Evolutionary conservation across 805 yeast genomes (phyloP).

Genomic region (Priceomyces carsonii): DNA sequence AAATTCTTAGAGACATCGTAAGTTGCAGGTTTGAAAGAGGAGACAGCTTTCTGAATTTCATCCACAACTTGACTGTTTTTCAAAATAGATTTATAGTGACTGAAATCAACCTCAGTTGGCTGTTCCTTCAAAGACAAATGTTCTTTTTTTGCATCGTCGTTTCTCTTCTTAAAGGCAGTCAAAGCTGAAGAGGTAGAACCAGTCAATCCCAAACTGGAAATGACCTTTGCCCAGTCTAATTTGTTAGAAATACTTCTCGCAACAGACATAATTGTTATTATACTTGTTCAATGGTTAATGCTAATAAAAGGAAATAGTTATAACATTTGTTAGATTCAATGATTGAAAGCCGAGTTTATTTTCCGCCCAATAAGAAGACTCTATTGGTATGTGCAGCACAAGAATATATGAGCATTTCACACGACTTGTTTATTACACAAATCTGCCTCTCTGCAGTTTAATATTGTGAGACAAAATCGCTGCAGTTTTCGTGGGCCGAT

Average conservation of each 20-base stretch:
- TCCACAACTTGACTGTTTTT: conserved; percentile 79
- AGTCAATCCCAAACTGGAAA: conserved; percentile 84
- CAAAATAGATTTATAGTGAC: conserved; percentile 73
- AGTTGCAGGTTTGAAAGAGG: conserved; percentile 77
- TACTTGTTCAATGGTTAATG: neutral
- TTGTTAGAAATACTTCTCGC: conserved; percentile 73
- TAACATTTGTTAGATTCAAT: neutral
- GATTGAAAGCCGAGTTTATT: conserved; percentile 5
- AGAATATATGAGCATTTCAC: no score
- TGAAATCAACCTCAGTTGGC: conserved; percentile 77
- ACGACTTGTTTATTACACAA: no score
- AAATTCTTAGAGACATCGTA: conserved; percentile 87
- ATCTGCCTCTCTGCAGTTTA: no score
- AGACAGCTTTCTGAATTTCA: conserved; percentile 77
- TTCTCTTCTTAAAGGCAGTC: conserved; percentile 95
- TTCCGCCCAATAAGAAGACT: conserved; percentile 2
- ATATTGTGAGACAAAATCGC: no score
- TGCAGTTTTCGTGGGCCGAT: no score
- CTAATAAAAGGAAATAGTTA: neutral
- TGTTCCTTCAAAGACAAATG: conserved; percentile 70
- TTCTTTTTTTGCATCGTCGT: conserved; percentile 93
- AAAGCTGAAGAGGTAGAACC: conserved; percentile 89
- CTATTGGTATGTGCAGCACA: conserved; percentile 2
- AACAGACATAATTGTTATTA: conserved; percentile 31
- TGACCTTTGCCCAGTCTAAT: conserved; percentile 93